Evolutionary conservation across 257 asterid species (phyloP).

Genomic region (Fraxinus pennsylvanica): DNA sequence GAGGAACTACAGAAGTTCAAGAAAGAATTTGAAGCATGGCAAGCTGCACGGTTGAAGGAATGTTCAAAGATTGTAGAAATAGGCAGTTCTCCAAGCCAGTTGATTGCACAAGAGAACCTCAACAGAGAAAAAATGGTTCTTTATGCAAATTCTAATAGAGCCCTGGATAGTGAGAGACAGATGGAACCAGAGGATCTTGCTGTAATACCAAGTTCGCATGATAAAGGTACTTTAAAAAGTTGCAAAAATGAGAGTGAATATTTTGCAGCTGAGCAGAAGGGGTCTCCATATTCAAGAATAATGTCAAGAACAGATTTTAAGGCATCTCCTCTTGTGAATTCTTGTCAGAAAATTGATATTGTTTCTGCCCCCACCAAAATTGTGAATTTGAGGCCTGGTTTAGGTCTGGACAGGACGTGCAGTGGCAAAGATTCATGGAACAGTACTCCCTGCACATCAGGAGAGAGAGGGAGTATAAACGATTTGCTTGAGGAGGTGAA

Average conservation of each 20-base stretch:
- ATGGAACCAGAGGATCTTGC: constrained; percentile 32
- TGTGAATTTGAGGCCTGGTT: constrained; percentile 81
- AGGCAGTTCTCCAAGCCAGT: constrained; percentile 58
- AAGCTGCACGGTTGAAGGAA: constrained; percentile 65
- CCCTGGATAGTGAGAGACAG: constrained; percentile 27
- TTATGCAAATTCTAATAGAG: constrained; percentile 52
- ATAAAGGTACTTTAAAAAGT: constrained; percentile 35
- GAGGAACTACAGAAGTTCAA: constrained; percentile 89
- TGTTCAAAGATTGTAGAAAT: constrained; percentile 52
- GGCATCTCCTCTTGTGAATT: constrained; percentile 33
- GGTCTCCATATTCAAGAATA: constrained; percentile 33
- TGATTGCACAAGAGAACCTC: constrained; percentile 77
- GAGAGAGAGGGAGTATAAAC: constrained; percentile 64
- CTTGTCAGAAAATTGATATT: constrained; percentile 31
- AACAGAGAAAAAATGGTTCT: constrained; percentile 67
- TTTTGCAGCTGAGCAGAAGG: constrained; percentile 38
- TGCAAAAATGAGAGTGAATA: constrained; percentile 27
- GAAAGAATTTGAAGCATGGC: constrained; percentile 95
- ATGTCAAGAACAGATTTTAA: constrained; percentile 31
- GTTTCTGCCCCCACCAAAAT: constrained; percentile 62
- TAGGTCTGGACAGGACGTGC: constrained; percentile 46
- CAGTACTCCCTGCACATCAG: constrained; percentile 77
- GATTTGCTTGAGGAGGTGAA: constrained; percentile 92
- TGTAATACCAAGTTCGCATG: constrained; percentile 29
- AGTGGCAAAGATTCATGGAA: constrained; percentile 59